phyloP scores from a whole-genome alignment of 768 basidiomycete species.

The Lentinula sp. region DNA sequence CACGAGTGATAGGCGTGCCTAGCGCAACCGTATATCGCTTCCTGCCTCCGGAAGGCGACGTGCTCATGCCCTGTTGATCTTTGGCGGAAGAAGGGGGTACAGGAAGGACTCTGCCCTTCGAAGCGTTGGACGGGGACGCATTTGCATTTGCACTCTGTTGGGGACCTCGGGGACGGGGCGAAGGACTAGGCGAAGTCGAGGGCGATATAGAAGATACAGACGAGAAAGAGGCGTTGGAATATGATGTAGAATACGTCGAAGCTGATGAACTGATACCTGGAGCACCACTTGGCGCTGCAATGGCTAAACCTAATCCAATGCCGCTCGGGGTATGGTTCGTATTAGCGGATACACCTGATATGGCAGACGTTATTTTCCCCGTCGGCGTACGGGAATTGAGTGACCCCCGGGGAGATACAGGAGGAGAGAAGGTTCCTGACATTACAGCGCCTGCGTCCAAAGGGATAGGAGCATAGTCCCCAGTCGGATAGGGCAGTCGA shows the following conservation, averaged over 20 bases:
- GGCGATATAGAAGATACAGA: conserved; percentile 12
- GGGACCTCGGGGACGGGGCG: neutral
- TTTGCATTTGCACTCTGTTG: neutral
- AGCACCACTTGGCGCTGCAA: neutral
- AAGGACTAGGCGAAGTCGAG: neutral
- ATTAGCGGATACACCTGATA: conserved; percentile 36
- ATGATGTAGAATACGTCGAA: conserved; percentile 5
- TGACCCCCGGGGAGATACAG: neutral
- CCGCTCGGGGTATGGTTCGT: conserved; percentile 9
- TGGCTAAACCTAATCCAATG: conserved; percentile 3
- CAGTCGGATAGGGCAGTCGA: conserved; percentile 76
- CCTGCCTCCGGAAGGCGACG: conserved; percentile 61
- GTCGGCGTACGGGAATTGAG: conserved; percentile 12
- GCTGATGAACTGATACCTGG: neutral
- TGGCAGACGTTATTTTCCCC: conserved; percentile 32
- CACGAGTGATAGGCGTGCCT: conserved; percentile 57
- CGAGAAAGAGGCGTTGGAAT: conserved; percentile 16
- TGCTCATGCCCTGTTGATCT: conserved; percentile 43
- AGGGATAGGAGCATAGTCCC: conserved; percentile 64
- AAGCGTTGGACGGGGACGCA: conserved; percentile 13
- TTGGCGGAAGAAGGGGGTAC: conserved; percentile 38
- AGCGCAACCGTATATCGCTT: conserved; percentile 87
- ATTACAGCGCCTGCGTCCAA: neutral
- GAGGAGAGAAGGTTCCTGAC: conserved; percentile 1
- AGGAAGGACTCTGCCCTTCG: conserved; percentile 14